Evolutionary conservation across 805 yeast genomes (phyloP), one percentile per base, ranked within the genome.

Genomic region (Yarrowia sp.): DNA sequence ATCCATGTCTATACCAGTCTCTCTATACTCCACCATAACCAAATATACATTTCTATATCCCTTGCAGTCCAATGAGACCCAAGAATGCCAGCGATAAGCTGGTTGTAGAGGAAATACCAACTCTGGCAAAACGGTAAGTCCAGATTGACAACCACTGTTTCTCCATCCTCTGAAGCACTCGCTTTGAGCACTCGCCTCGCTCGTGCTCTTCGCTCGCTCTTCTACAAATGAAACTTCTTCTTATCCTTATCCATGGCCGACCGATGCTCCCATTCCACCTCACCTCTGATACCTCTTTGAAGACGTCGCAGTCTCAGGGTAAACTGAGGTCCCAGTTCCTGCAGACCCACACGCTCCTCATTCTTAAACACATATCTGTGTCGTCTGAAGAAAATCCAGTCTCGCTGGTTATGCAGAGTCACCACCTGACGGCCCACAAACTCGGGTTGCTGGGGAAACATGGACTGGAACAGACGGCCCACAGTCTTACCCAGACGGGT

Each of bases 181-280:
- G n/a, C n/a, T n/a, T n/a, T n/a, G n/a, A n/a, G n/a, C n/a, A 26
- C 30, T 26, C 30, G 30, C 30, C 8, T 4, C 30, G 30, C 30
- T 26, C 30, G 30, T 26, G 8, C n/a, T n/a, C n/a, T n/a, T n/a
- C n/a, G n/a, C n/a, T n/a, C n/a, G n/a, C n/a, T n/a, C 17, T 6
- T 16, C 16, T 79, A 93, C 70, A 93, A 78, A 73, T 91, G 88
- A 74, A 93, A 93, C 83, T 90, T 92, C 77, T 87, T 86, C 85
- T 92, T 93, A 75, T 93, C 98, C 72, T 88, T 88, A 76, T 95
- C 98, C 98, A 95, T 92, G 69, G 90, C 96, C 3, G 97, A 87
- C 70, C 90, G 85, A 78, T 92, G 96, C 76, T 95, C 98, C 98
- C 98, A 93, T 72, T 91, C 97, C 28, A 89, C 81, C 72, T 93